Evolutionary conservation across 352 stramenopile species (phyloP), one percentile per base, ranked within the genome.

Genomic region (Poterioochromonas sp.): DNA sequence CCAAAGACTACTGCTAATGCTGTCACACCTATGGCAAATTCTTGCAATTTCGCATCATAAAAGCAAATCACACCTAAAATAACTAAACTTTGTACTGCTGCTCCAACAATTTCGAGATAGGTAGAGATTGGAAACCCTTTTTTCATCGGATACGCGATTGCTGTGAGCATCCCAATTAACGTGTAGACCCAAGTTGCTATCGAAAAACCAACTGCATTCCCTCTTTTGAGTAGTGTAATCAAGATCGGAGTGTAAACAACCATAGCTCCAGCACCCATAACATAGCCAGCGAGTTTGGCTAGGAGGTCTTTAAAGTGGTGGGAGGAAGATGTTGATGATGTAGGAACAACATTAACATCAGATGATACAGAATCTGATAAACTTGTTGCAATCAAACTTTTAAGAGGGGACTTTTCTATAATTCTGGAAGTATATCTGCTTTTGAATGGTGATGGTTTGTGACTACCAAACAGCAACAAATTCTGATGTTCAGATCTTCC

Each of bases 161-260:
- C 34, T 35, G 69, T 11, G 3, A 29, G 3, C 34, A 41, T 3
- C 1, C 69, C 69, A 37, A 76, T 1, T 11, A 76, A 5, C 8
- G 73, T 76, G 39, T 68, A 76, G 3, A 76, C 37, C 69, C 69
- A 76, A 34, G 69, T 76, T 37, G 34, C 11, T 40, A 76, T 34
- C 22, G 69, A 53, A 29, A 76, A 35, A 12, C 69, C 69, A 3
- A 68, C 44, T 22, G 40, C 43, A 29, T 40, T 64, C 32, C 32
- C n/a, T 41, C 2, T 26, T 58, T 26, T 63, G 3, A 76, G 40
- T 3, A 76, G 37, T 29, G 73, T 68, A 20, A 65, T 35, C 12
- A 76, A 40, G 22, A 76, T 76, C 1, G 69, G 69, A 37, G 69
- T 29, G 37, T 76, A 76, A 12, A 76, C 3, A 35, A 26, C 5